Evolutionary conservation across 352 stramenopile genomes (phyloP), one percentile per base, ranked within the genome.

Genomic region (Pythium guiyangense): DNA sequence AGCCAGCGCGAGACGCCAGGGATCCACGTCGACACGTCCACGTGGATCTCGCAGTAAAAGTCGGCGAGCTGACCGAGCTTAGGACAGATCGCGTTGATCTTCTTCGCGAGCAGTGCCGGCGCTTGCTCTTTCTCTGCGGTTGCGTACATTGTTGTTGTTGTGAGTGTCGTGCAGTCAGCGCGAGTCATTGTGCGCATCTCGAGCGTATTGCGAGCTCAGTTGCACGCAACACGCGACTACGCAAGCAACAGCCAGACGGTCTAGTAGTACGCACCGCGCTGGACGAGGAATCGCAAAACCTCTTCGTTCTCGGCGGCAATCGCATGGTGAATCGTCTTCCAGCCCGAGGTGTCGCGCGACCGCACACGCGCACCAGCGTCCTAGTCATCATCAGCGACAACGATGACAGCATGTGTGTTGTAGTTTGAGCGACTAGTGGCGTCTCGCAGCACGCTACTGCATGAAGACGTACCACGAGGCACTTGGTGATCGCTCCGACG

Each of bases 11-110:
- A 90, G 17, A 88, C 65, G 8, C 80, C 79, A 1, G 81, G 81
- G 22, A 92, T 73, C 81, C 81, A 90, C 11, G 81, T 86, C 26
- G 79, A 76, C 35, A 92, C 62, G 44, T 90, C 79, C 18, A 92
- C 67, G 11, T 70, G 66, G 39, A 90, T 76, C 57, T 87, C 74
- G 45, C 73, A 79, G 56, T 87, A 84, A 46, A 90, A 90, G 31
- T 90, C 70, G 0, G 79, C 69, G 15, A 88, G 66, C 20, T 75
- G 46, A 22, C 54, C 64, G 15, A 90, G 60, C 11, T 74, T 60
- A 0, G 74, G 73, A 18, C 66, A 77, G 17, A 85, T 66, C 29
- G 72, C 59, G 20, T 66, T 49, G 44, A 90, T 73, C 51, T 88
- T 90, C 44, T 75, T 79, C 22, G 63, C 46, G 12, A 86, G 62